A percentile compares a stretch with the other conserved stretches of the same genome.
These are phyloP conservation scores for Perkinsus chesapeaki DNA, from an alignment of 169 alveolate genomes.

Conservation along the genomic window DNA sequence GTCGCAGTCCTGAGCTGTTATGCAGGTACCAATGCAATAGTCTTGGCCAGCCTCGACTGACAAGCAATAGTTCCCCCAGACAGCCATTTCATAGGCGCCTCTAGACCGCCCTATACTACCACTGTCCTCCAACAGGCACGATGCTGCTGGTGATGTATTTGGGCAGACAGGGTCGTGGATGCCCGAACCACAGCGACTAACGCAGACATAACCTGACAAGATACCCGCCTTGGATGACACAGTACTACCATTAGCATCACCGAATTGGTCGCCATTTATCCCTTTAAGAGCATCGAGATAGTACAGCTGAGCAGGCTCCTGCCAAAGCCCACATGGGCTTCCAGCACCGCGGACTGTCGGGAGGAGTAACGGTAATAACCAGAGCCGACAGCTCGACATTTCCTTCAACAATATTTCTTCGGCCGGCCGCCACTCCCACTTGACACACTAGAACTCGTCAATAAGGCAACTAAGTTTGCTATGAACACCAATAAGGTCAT, in stretches of 20 bases:
- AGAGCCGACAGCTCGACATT: neutral
- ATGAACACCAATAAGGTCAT: neutral
- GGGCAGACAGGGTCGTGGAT: neutral
- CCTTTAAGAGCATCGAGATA: neutral
- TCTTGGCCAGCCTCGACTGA: neutral
- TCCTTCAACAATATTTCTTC: too few relatives aligned
- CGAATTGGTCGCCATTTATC: neutral
- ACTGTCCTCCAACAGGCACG: neutral
- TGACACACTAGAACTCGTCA: too few relatives aligned
- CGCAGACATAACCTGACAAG: neutral
- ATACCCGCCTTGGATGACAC: neutral
- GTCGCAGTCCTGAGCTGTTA: neutral
- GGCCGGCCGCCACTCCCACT: too few relatives aligned
- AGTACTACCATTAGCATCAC: neutral
- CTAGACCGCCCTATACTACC: neutral
- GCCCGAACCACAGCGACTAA: neutral
- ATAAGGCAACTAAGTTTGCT: neutral
- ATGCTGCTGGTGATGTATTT: neutral
- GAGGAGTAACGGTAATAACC: neutral
- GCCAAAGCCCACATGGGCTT: neutral
- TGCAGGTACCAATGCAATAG: neutral
- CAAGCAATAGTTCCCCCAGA: too few relatives aligned
- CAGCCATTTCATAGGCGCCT: too few relatives aligned
- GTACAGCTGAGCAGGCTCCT: neutral
- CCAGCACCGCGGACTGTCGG: neutral